These are phyloP conservation scores for Ceratocystis albifundus DNA, from an alignment of 2,329 filamentous ascomycete genomes.

Conservation along the genomic window DNA sequence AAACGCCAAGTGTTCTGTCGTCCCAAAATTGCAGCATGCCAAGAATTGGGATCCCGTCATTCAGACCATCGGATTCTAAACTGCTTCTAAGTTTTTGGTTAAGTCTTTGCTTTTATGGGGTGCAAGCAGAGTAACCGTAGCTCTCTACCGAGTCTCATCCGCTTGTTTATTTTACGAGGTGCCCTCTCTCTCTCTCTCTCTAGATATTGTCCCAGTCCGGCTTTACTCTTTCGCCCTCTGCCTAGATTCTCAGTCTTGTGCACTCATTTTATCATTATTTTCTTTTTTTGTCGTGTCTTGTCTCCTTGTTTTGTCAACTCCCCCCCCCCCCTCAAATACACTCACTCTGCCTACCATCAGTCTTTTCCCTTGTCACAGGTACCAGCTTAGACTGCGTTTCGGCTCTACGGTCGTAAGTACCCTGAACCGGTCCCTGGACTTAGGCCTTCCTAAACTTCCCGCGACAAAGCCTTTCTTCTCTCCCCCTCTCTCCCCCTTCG, in stretches of 20 bases:
- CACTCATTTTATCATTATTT: too few relatives aligned
- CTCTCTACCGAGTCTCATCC: too few relatives aligned
- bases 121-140: too few relatives aligned
- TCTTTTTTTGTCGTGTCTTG: background rate
- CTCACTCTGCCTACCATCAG: background rate
- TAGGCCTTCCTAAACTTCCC: slow-evolving; percentile 3
- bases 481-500: background rate
- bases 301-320: background rate
- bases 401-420: background rate
- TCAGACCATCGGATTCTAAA: background rate
- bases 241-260: background rate
- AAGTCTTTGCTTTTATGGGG: background rate
- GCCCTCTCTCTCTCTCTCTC: too few relatives aligned
- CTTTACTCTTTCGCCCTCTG: background rate
- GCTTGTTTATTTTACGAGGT: too few relatives aligned
- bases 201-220: too few relatives aligned
- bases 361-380: background rate
- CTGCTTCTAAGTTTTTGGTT: background rate
- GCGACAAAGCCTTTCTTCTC: background rate
- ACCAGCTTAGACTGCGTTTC: background rate
- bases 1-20: slow-evolving; percentile 11
- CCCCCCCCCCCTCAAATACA: background rate
- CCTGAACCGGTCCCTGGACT: background rate
- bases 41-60: slow-evolving; percentile 9
- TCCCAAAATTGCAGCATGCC: slow-evolving; percentile 7